Conservation (phyloP, 2,329 filamentous ascomycete species). For the Apiospora pterosperma region DNA sequence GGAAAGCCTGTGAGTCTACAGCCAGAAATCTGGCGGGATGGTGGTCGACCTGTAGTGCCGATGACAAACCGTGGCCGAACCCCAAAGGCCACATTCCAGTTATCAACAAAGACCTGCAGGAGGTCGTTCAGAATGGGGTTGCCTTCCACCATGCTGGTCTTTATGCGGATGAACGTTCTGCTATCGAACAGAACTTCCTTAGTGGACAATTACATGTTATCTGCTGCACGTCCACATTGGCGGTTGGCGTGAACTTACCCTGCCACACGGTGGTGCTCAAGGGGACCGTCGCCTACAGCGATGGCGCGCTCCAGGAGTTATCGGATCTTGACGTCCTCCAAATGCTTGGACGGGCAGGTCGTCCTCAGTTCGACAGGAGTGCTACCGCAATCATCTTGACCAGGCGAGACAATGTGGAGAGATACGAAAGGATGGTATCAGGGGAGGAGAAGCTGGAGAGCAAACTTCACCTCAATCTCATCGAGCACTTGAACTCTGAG, state of each 20-base stretch:
- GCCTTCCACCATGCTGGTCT: constrained; percentile 83
- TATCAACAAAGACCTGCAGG: constrained; percentile 56
- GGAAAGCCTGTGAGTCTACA: constrained; percentile 66
- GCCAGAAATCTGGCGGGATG: constrained; percentile 64
- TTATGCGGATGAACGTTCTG: constrained; percentile 57
- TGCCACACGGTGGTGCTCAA: constrained; percentile 83
- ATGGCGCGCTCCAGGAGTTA: constrained; percentile 62
- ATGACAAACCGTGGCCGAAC: constrained; percentile 60
- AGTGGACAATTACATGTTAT: constrained; percentile 73
- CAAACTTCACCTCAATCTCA: constrained; percentile 71
- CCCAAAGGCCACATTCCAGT: constrained; percentile 51
- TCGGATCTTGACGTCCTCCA: constrained; percentile 85
- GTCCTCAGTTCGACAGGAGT: constrained; percentile 77
- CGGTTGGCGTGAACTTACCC: constrained; percentile 79
- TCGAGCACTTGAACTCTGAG: constrained; percentile 83
- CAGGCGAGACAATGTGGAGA: constrained; percentile 55
- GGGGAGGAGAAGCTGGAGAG: constrained; percentile 75
- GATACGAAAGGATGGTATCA: constrained; percentile 71
- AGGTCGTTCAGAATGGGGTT: constrained; percentile 52
- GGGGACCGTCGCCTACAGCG: constrained; percentile 67
- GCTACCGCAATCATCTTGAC: constrained; percentile 81
- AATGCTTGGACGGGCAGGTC: constrained; percentile 81
- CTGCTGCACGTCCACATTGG: constrained; percentile 82
- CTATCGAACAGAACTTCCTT: constrained; percentile 66
- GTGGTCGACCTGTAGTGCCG: constrained; percentile 52